A percentile compares a stretch with the other conserved stretches of the same genome.
phyloP scores from a whole-genome alignment of 495 filamentous ascomycete species.

The Mytilinidion resinicola region DNA sequence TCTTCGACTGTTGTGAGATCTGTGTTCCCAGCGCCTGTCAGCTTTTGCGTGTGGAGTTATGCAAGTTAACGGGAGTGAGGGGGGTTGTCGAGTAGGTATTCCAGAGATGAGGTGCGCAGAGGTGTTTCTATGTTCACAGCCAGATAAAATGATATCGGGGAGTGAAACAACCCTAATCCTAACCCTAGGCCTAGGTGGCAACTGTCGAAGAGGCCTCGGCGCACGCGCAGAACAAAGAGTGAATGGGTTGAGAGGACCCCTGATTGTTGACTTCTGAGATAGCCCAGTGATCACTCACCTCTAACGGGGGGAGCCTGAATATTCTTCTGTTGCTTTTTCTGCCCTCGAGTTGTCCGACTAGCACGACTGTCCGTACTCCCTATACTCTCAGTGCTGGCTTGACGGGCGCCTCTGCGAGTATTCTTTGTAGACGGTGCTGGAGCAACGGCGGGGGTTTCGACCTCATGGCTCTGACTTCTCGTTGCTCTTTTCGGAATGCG shows the following conservation, averaged over 20 bases:
- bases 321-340: slow-evolving; percentile 3
- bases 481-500: slow-evolving; percentile 23
- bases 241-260: too few relatives aligned
- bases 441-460: slow-evolving; percentile 21
- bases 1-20: slow-evolving; percentile 25
- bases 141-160: too few relatives aligned
- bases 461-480: slow-evolving; percentile 40
- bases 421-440: not conserved
- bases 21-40: not conserved
- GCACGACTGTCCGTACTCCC: slow-evolving; percentile 16
- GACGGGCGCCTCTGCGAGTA: slow-evolving; percentile 27
- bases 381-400: slow-evolving; percentile 32
- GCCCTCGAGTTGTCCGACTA: slow-evolving; percentile 10
- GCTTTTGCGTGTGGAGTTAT: not conserved
- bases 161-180: too few relatives aligned
- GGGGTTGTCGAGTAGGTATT: not conserved
- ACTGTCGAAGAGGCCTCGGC: too few relatives aligned
- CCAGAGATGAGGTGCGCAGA: too few relatives aligned
- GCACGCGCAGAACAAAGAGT: too few relatives aligned
- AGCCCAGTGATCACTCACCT: not conserved
- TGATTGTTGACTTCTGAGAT: too few relatives aligned
- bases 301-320: not conserved
- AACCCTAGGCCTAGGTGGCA: too few relatives aligned
- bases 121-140: too few relatives aligned
- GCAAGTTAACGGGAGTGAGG: not conserved